A percentile compares a stretch with the other conserved stretches of the same genome.
These are phyloP conservation scores for Suhomyces bribrorum DNA, from an alignment of 1,139 yeast genomes.

Conservation along the genomic window DNA sequence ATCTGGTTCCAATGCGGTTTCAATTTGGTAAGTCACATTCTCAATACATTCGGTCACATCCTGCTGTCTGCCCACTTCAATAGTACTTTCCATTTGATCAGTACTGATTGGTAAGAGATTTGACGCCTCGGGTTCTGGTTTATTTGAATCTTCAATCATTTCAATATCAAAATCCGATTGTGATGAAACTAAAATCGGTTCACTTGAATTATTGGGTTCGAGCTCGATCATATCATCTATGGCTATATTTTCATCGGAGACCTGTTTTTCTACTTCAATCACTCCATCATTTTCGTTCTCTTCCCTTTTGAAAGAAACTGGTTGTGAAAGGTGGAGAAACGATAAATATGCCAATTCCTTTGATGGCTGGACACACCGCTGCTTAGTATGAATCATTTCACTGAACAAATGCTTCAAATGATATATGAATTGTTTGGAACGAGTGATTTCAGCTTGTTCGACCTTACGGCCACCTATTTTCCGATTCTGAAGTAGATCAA, in stretches of 20 bases:
- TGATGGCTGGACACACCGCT: conserved; percentile 75
- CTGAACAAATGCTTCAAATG: conserved; percentile 68
- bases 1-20: conserved; percentile 80
- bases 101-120: conserved; percentile 47
- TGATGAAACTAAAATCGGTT: conserved; percentile 16
- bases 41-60: conserved; percentile 98
- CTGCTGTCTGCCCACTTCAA: conserved; percentile 88
- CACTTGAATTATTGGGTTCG: conserved; percentile 12
- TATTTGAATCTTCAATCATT: conserved; percentile 10
- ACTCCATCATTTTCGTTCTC: conserved; percentile 2
- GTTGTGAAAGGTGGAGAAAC: conserved; percentile 71
- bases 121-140: conserved; percentile 1
- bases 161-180: conserved; percentile 15
- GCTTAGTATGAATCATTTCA: conserved; percentile 64
- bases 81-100: conserved; percentile 68
- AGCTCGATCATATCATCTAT: conserved; percentile 11
- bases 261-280: neutral
- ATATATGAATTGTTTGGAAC: conserved; percentile 80
- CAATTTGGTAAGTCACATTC: conserved; percentile 88
- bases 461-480: conserved; percentile 87
- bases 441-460: conserved; percentile 66
- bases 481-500: conserved; percentile 29
- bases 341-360: conserved; percentile 87
- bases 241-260: neutral
- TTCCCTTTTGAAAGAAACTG: conserved; percentile 52